Base-by-base conservation (phyloP, 805 yeast genomes). In the Candida verbasci region DNA sequence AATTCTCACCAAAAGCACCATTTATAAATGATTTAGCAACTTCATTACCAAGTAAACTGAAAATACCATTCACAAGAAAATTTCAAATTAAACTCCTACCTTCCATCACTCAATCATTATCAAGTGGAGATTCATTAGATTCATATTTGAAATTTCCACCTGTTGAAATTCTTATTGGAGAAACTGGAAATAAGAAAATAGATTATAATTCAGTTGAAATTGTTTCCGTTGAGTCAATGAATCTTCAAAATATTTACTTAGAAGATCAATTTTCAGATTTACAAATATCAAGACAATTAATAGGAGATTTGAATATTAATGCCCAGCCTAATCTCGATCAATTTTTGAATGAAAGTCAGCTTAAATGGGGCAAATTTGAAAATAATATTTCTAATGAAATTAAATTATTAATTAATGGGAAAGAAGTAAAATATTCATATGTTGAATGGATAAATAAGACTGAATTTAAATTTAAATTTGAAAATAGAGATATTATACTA, bases 131-230 rank as follows among this genome's bases (percentile, higher is more conserved):
- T 10, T 29, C 34, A 10, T 23, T 38, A 11, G 39, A 32, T 6
- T 30, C 35, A 11, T 34, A 56, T 37, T 48, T 56, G 34, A 48
- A 58, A 27, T 64, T 62, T 31, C 81, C 83, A 3, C 78, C 81
- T 1, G 53, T 78, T 6, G 83, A 78, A 46, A 57, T 78, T 31
- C 76, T 81, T 79, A 55, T 70, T 24, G 73, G 67, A 32, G 52
- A 73, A 32, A 60, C 53, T 37, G 60, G 60, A 11, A 37, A 41
- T n/a, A 58, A 58, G 9, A 50, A 43, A 25, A 68, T 67, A 1
- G 70, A 60, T 24, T 42, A 65, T 23, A 68, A 60, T 17, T 53
- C 67, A 9, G 45, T 75, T 37, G 63, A 63, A 24, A 50, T 71
- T 1, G 65, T 72, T 1, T 58, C 73, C 0, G 70, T 70, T 1